Percentiles rank a stretch among this genome's conserved stretches.
Conservation (phyloP, 2,329 filamentous ascomycete genomes). For the Cryphonectria nitschkei region DNA sequence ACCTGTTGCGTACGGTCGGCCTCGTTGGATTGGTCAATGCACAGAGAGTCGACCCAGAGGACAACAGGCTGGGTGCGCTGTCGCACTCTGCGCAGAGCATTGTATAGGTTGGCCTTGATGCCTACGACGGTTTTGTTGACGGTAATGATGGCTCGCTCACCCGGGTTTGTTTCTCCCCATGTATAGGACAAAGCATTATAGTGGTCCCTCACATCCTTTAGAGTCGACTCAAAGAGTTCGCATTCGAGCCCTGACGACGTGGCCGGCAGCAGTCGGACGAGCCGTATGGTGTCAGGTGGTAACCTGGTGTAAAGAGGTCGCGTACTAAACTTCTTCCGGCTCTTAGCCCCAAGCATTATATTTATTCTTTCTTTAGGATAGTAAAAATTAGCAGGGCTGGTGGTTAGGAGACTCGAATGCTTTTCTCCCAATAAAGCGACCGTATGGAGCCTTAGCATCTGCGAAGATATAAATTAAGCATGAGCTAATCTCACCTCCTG, state of each 20-base stretch:
- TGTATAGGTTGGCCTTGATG: slow-evolving; percentile 7
- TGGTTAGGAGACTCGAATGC: not conserved
- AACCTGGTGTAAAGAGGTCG: not conserved
- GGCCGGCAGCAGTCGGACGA: slow-evolving; percentile 5
- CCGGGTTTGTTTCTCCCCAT: not conserved
- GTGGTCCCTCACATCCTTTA: not conserved
- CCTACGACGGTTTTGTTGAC: not conserved
- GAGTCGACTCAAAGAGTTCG: not conserved
- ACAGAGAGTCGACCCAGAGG: slow-evolving; percentile 14
- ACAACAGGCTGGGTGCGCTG: not conserved
- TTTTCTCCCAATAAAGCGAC: no score
- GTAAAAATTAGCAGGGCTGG: not conserved
- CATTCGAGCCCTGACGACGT: not conserved
- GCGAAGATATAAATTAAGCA: no score
- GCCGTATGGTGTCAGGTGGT: not conserved
- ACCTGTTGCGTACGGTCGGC: slow-evolving; percentile 12
- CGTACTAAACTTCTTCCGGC: not conserved
- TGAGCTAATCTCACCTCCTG: no score
- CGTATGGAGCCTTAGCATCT: no score
- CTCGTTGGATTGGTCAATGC: slow-evolving; percentile 3
- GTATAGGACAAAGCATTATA: slow-evolving; percentile 16
- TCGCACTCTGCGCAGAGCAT: slow-evolving; percentile 9
- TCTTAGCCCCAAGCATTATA: not conserved
- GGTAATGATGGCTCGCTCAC: not conserved
- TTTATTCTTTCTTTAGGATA: not conserved